Conservation (phyloP, 2,329 filamentous ascomycete species). For the Aspergillus caelatus region DNA sequence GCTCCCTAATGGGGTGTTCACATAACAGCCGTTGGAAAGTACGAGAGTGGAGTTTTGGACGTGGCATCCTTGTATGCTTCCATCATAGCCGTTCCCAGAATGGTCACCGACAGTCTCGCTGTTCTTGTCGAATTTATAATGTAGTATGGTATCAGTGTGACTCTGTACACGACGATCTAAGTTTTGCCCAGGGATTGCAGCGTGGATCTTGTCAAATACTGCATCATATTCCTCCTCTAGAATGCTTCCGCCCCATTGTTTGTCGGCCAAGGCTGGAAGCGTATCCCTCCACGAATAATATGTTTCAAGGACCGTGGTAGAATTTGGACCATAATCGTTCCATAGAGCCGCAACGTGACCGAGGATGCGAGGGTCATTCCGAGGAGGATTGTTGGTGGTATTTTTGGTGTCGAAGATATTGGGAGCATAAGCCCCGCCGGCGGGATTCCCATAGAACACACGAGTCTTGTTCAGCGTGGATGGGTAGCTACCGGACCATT, state of each 20-base stretch:
- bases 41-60: constrained; percentile 29
- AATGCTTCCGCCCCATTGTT: constrained; percentile 58
- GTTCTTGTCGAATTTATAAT: background rate
- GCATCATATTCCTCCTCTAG: constrained; percentile 43
- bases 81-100: background rate
- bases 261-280: constrained; percentile 54
- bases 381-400: constrained; percentile 50
- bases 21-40: constrained; percentile 42
- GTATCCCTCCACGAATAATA: constrained; percentile 51
- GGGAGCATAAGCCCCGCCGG: constrained; percentile 47
- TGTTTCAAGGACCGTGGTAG: constrained; percentile 51
- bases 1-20: constrained; percentile 52
- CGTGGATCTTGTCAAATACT: constrained; percentile 45
- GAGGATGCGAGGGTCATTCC: constrained; percentile 43
- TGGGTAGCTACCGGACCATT: constrained; percentile 50
- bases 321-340: constrained; percentile 57
- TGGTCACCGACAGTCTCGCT: background rate
- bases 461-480: constrained; percentile 45
- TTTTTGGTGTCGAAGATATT: constrained; percentile 53
- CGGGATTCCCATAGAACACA: constrained; percentile 49
- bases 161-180: constrained; percentile 13
- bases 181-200: constrained; percentile 50
- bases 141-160: background rate
- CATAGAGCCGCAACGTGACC: constrained; percentile 53
- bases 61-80: background rate